Evolutionary conservation across 164 flowering plant genomes (phyloP).

Genomic region (Vitis labrusca): DNA sequence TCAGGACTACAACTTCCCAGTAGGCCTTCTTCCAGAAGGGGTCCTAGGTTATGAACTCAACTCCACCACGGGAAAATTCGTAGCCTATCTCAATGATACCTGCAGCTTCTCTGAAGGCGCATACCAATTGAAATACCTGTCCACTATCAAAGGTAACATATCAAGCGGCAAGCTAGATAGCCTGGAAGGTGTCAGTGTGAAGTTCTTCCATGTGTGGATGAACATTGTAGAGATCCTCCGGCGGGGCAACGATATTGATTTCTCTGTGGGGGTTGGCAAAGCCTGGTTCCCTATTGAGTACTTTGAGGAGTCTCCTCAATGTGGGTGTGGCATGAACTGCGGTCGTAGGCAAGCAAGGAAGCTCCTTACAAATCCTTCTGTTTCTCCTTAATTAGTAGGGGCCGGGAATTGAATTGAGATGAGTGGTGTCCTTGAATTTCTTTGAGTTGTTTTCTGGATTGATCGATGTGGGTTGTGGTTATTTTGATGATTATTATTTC

Average conservation of each 20-base stretch:
- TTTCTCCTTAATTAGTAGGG: slow-evolving; percentile 24
- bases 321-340: slow-evolving; percentile 56
- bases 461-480: no score
- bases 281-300: slow-evolving; percentile 35
- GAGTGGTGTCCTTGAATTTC: not conserved
- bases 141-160: slow-evolving; percentile 29
- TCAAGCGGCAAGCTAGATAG: slow-evolving; percentile 26
- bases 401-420: not conserved
- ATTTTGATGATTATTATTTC: no score
- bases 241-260: slow-evolving; percentile 31
- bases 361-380: slow-evolving; percentile 16
- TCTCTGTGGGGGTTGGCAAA: slow-evolving; percentile 49
- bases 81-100: slow-evolving; percentile 25
- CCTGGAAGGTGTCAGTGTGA: slow-evolving; percentile 40
- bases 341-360: slow-evolving; percentile 4
- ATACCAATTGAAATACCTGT: slow-evolving; percentile 29
- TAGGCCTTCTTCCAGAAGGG: slow-evolving; percentile 35
- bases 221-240: slow-evolving; percentile 42
- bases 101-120: slow-evolving; percentile 40
- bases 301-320: slow-evolving; percentile 40
- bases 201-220: slow-evolving; percentile 39
- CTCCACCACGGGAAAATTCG: slow-evolving; percentile 26
- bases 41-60: slow-evolving; percentile 28
- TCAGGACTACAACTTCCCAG: slow-evolving; percentile 22
- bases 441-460: no score